These are phyloP conservation scores for Chlamydomonas sp. DNA, from an alignment of 139 green algal species.

Conservation along the genomic window DNA sequence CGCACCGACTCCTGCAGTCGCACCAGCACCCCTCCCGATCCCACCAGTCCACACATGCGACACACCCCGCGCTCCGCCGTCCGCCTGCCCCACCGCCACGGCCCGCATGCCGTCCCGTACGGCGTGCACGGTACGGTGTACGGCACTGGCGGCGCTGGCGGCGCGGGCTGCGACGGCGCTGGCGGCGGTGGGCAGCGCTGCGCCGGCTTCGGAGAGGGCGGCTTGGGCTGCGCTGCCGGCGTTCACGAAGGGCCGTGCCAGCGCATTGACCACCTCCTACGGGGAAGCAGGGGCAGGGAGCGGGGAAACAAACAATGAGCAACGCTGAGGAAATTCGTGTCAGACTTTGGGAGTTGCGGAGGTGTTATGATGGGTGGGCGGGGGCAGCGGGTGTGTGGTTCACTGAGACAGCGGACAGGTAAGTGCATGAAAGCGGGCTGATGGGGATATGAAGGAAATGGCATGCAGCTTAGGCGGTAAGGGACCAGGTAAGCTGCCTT, in stretches of 20 bases:
- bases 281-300: no score
- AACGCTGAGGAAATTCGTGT: not conserved
- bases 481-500: no score
- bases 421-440: no score
- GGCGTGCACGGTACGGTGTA: not conserved
- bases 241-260: constrained; percentile 10
- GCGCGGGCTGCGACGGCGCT: not conserved
- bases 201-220: not conserved
- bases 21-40: no score
- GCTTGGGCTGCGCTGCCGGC: not conserved
- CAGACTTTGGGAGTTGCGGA: no score
- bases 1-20: no score
- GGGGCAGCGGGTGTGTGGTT: no score
- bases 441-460: no score
- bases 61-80: not conserved
- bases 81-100: not conserved
- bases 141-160: not conserved
- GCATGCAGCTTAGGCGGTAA: no score
- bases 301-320: not conserved
- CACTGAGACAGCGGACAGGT: no score
- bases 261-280: constrained; percentile 19
- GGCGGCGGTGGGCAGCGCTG: not conserved
- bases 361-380: no score
- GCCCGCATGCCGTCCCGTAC: not conserved
- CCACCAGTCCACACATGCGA: no score